Conservation (phyloP, 768 basidiomycete genomes). For the Sarcodon aspratus region DNA sequence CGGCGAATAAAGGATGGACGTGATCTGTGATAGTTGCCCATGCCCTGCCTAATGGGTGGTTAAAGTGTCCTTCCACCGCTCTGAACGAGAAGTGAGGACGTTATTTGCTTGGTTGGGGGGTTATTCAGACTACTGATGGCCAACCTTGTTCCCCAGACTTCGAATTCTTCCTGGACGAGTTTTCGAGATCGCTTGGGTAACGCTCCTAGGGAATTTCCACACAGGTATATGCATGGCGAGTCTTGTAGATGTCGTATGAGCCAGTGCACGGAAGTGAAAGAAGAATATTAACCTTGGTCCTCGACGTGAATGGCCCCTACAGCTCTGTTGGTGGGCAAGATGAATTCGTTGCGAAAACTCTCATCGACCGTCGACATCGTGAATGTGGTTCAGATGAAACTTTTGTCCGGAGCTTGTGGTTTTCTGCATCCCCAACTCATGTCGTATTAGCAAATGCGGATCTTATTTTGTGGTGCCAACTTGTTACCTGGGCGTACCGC, state of each 20-base stretch:
- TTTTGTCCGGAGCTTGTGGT: too few relatives aligned
- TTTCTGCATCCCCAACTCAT: too few relatives aligned
- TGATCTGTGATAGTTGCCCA: conserved; percentile 75
- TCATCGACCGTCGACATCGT: not conserved
- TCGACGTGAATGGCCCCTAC: conserved; percentile 27
- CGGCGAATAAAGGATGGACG: conserved; percentile 64
- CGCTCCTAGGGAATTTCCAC: conserved; percentile 90
- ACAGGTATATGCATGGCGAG: conserved; percentile 68
- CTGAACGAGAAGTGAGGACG: conserved; percentile 25
- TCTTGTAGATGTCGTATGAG: conserved; percentile 24
- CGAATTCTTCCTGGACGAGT: conserved; percentile 73
- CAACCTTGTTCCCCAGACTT: conserved; percentile 71
- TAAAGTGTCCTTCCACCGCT: conserved; percentile 81
- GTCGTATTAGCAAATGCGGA: too few relatives aligned
- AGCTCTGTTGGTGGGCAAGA: conserved; percentile 34
- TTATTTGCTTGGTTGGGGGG: conserved; percentile 4
- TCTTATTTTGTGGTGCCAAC: too few relatives aligned
- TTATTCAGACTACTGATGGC: conserved; percentile 12
- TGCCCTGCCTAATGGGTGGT: conserved; percentile 72
- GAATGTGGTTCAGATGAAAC: too few relatives aligned
- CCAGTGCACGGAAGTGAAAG: conserved; percentile 1
- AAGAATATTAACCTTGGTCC: conserved; percentile 5
- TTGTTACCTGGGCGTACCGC: too few relatives aligned
- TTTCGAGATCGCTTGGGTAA: conserved; percentile 62
- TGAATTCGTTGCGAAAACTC: conserved; percentile 9